These are phyloP conservation scores for Tripidium arundinaceum DNA, from an alignment of 202 grass and related monocot genomes.

Conservation along the genomic window DNA sequence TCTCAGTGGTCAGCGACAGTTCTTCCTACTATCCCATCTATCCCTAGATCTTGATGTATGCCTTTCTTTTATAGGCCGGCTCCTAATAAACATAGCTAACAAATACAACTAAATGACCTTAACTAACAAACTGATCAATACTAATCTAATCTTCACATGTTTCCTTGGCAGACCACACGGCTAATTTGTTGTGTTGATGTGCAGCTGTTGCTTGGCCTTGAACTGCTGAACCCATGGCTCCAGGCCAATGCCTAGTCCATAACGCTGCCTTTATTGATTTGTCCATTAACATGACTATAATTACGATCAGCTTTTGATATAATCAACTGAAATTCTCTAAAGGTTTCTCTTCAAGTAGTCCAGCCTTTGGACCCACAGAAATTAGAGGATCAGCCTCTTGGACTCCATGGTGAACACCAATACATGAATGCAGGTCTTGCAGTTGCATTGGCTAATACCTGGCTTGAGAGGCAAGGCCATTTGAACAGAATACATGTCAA, in stretches of 20 bases:
- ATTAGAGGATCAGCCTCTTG: constrained; percentile 75
- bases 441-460: constrained; percentile 71
- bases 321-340: constrained; percentile 23
- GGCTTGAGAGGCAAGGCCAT: constrained; percentile 70
- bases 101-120: not conserved
- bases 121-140: not conserved
- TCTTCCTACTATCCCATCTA: not conserved
- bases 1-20: not conserved
- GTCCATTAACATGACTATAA: not conserved
- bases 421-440: constrained; percentile 87
- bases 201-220: not conserved
- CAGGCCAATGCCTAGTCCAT: not conserved
- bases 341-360: constrained; percentile 81
- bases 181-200: not conserved
- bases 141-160: not conserved
- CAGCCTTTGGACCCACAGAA: constrained; percentile 62
- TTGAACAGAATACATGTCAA: constrained; percentile 40
- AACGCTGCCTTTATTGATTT: not conserved
- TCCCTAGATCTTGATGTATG: not conserved
- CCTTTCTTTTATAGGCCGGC: not conserved
- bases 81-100: not conserved
- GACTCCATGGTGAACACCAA: constrained; percentile 87
- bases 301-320: constrained; percentile 11
- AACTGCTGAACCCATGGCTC: not conserved
- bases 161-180: not conserved